Conservation (phyloP, 208 protist species). For the Trypanosoma congolense region DNA sequence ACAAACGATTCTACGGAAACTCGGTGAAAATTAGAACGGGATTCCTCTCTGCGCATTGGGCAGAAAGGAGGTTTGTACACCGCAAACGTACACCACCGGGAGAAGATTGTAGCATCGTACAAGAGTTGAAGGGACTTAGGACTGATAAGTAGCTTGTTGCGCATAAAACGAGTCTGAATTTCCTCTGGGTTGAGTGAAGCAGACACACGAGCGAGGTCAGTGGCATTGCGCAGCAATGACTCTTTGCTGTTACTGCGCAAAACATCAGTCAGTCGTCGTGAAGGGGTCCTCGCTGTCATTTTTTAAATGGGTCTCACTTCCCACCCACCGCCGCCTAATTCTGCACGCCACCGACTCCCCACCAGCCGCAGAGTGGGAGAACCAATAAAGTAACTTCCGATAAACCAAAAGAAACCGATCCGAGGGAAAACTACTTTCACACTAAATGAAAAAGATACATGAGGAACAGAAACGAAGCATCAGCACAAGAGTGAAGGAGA, state of each 20-base stretch:
- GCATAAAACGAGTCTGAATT: conserved; percentile 69
- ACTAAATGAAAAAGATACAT: too few species aligned
- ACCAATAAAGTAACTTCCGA: too few species aligned
- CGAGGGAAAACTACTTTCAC: too few species aligned
- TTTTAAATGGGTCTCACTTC: not conserved
- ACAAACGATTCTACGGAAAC: conserved; percentile 85
- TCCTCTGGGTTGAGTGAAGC: conserved; percentile 44
- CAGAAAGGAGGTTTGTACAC: conserved; percentile 89
- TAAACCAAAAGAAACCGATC: too few species aligned
- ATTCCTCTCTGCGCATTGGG: conserved; percentile 69
- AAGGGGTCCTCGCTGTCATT: conserved; percentile 63
- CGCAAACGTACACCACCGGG: conserved; percentile 53
- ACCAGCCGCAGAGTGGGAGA: too few species aligned
- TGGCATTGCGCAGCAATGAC: conserved; percentile 51
- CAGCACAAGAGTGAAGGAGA: too few species aligned
- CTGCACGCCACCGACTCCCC: too few species aligned
- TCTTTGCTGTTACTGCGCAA: conserved; percentile 56
- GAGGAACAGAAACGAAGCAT: too few species aligned
- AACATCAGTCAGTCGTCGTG: conserved; percentile 64
- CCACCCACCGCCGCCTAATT: too few species aligned
- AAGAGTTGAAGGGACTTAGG: conserved; percentile 66
- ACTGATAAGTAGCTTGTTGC: conserved; percentile 74
- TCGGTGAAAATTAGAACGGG: conserved; percentile 65
- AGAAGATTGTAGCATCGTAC: conserved; percentile 27
- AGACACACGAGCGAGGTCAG: conserved; percentile 40